Conservation (phyloP, 1,139 yeast species). For the Nakaseomyces uthaithaninus region DNA sequence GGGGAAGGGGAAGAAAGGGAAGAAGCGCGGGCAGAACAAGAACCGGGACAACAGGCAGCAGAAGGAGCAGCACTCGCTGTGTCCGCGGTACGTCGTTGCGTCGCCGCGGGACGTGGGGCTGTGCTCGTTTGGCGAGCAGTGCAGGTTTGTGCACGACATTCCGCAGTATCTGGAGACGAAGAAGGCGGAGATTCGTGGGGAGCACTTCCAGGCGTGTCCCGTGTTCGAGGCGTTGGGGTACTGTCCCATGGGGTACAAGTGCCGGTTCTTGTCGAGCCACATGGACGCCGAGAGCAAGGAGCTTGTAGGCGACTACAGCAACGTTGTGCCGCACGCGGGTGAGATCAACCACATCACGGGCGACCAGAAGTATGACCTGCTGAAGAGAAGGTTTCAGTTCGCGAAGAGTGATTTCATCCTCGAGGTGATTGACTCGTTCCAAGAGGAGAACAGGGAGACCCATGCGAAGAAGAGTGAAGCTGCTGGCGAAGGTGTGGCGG, state of each 20-base stretch:
- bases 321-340: constrained; percentile 19
- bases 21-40: constrained; percentile 80
- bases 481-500: constrained; percentile 19
- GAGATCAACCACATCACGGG: constrained; percentile 61
- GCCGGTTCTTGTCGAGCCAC: constrained; percentile 87
- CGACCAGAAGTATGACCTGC: constrained; percentile 47
- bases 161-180: constrained; percentile 55
- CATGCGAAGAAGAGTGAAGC: constrained; percentile 16
- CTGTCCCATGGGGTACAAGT: constrained; percentile 87
- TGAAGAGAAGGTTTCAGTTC: constrained; percentile 55
- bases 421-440: constrained; percentile 48
- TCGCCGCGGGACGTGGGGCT: constrained; percentile 35
- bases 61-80: constrained; percentile 58
- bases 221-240: constrained; percentile 73
- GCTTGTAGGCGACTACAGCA: constrained; percentile 31
- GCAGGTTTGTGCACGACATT: constrained; percentile 73
- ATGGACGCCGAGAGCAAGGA: constrained; percentile 42
- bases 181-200: constrained; percentile 51
- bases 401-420: constrained; percentile 47
- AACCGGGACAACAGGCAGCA: constrained; percentile 69
- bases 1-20: constrained; percentile 41
- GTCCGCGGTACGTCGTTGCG: constrained; percentile 49
- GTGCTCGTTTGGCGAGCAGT: constrained; percentile 67
- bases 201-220: constrained; percentile 60
- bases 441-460: constrained; percentile 35